Evolutionary conservation across 1,139 yeast species (phyloP), one percentile per base, ranked within the genome.

Genomic region (Protomyces inouyei): DNA sequence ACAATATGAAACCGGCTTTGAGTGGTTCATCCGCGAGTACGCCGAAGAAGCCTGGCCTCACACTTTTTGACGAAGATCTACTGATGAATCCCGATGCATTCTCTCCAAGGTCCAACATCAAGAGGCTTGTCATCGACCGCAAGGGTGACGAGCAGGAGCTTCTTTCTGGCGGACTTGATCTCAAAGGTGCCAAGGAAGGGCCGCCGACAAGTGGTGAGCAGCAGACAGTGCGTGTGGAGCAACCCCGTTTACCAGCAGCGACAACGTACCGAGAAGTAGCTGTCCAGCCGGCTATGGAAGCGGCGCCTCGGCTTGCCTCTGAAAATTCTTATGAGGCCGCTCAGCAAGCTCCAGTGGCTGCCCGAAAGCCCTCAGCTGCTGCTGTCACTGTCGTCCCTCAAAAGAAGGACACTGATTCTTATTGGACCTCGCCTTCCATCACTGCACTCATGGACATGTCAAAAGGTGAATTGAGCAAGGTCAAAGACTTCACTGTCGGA

Each of bases 351-450:
- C n/a, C 48, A 5, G 23, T 5, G n/a, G 43, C 21, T 4, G 21
- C 32, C 6, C 25, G 3, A 25, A 14, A 21, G 14, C 16, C 16
- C 54, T n/a, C 28, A 12, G 23, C 54, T 10, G 16, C 14, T n/a
- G 25, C 32, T 5, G 25, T 25, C 35, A 32, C 28, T 9, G 57
- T 14, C n/a, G n/a, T 18, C 43, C 12, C 10, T 35, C 37, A 14
- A 16, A 25, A 23, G 18, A 35, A 37, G 43, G 86, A 84, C 37
- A 83, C 87, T 57, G 96, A 93, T 1, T n/a, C 52, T 32, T 95
- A 92, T 75, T 93, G 96, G 91, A 86, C 86, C 60, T 83, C 88
- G 1, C 98, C 98, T 25, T 78, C 91, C 3, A 72, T 86, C 56
- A 81, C 84, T 6, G 85, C 85, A 64, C 78, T 93, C 66, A 80